Conservation (phyloP, 1,284 basidiomycete species). For the Ganoderma resinaceum region DNA sequence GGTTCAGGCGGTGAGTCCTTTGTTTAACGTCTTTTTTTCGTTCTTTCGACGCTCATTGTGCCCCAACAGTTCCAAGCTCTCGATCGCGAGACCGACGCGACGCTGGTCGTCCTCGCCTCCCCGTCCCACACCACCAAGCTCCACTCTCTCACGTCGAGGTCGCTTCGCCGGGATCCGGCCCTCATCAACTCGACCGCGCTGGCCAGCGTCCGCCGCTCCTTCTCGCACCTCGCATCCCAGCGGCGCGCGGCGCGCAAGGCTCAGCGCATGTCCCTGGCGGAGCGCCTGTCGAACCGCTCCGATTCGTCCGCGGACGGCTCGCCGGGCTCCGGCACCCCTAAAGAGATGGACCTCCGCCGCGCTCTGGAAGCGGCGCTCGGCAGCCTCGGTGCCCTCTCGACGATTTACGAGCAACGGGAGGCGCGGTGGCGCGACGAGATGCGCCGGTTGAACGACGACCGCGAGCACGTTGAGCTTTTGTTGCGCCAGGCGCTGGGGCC, state of each 20-base stretch:
- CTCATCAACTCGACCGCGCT: slow-evolving; percentile 57
- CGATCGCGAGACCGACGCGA: slow-evolving; percentile 81
- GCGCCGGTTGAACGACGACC: slow-evolving; percentile 64
- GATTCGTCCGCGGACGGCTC: slow-evolving; percentile 58
- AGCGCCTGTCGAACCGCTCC: slow-evolving; percentile 55
- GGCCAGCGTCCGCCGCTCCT: slow-evolving; percentile 57
- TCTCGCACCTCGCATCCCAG: slow-evolving; percentile 63
- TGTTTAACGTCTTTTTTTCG: background rate
- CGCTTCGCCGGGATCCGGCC: slow-evolving; percentile 62
- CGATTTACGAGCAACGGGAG: slow-evolving; percentile 72
- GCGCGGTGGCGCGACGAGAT: slow-evolving; percentile 75
- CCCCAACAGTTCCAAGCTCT: slow-evolving; percentile 70
- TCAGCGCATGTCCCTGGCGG: slow-evolving; percentile 58
- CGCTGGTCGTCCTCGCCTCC: slow-evolving; percentile 73
- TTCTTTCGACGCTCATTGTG: slow-evolving; percentile 18
- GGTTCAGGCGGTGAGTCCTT: slow-evolving; percentile 67
- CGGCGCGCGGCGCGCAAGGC: slow-evolving; percentile 58
- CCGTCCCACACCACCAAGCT: slow-evolving; percentile 74
- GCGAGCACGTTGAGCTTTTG: slow-evolving; percentile 69
- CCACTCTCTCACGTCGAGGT: slow-evolving; percentile 67
- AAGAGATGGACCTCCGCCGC: slow-evolving; percentile 68
- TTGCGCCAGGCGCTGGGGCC: slow-evolving; percentile 68
- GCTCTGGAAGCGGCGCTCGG: slow-evolving; percentile 70
- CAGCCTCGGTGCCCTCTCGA: slow-evolving; percentile 64
- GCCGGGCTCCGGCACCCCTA: slow-evolving; percentile 55